Evolutionary conservation across 2,329 filamentous ascomycete genomes (phyloP), one percentile per base, ranked within the genome.

Genomic region (Trichoderma citrinoviride): DNA sequence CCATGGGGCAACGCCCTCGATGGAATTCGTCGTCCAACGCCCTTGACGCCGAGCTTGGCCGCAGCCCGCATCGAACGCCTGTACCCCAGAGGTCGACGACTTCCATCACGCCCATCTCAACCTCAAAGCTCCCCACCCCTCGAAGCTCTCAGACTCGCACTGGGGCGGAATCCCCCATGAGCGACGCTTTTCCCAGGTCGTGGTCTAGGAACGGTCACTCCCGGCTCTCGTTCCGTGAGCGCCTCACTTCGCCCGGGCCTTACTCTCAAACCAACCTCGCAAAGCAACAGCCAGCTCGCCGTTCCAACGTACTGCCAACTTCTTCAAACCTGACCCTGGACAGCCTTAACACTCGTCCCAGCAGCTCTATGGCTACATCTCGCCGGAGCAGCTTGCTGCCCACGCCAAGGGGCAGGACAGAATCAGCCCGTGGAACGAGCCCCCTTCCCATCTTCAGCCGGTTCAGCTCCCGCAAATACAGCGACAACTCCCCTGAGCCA

Each of bases 21-120:
- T 95, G 91, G 91, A 94, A 88, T 72, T 73, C 72, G 12, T 90
- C 87, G 33, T 85, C 87, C 6, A 92, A 89, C 70, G 83, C 85
- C 5, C 78, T 78, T 7, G 83, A 87, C 67, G 79, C 87, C n/a
- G 83, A 89, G 37, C 84, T 85, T n/a, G 87, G 88, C 27, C 87
- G 90, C 74, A 86, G 86, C 73, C 90, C 87, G 66, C 76, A 82
- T 5, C 84, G 79, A 70, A 78, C 79, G 0, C 77, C 80, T 3
- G 76, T 73, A n/a, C 72, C 76, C 2, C 71, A 76, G 12, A 78
- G 79, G 43, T 80, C 81, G 1, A 69, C 71, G 27, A 82, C 81
- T 0, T 78, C 81, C 1, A 67, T 81, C 14, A 78, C 79, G 7
- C 77, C 81, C 0, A 72, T 74, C 8, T 80, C 80, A 3, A 74